phyloP scores from a whole-genome alignment of 805 yeast genomes.

The Teunomyces lycoperdinae region DNA sequence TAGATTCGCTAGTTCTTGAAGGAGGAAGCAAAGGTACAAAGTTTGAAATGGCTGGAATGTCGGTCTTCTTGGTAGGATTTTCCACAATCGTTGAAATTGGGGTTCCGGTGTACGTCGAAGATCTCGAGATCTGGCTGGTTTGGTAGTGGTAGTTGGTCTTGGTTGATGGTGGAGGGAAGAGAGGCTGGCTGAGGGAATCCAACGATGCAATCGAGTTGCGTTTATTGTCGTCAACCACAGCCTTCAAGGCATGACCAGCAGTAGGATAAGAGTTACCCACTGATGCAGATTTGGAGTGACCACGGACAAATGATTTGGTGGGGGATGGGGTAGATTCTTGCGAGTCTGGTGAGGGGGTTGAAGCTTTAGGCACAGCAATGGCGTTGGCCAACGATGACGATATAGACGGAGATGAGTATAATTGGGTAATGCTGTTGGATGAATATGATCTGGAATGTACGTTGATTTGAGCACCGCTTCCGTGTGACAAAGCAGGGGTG shows the following conservation, averaged over 20 bases:
- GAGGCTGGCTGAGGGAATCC: conserved; percentile 13
- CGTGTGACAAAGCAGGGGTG: conserved; percentile 24
- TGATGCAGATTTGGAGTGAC: conserved; percentile 33
- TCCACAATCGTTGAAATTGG: conserved; percentile 47
- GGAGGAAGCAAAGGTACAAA: conserved; percentile 8
- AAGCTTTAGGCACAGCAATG: conserved; percentile 33
- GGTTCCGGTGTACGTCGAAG: conserved; percentile 32
- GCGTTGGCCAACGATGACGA: conserved; percentile 56
- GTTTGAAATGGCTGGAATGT: conserved; percentile 13
- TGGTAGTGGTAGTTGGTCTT: conserved; percentile 2
- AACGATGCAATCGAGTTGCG: conserved; percentile 17
- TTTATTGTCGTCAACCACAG: conserved; percentile 64
- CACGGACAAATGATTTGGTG: conserved; percentile 18
- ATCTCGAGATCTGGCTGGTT: conserved; percentile 13
- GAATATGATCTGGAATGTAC: conserved; percentile 35
- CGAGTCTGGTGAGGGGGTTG: conserved; percentile 14
- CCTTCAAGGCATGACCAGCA: conserved; percentile 69
- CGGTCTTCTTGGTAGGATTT: conserved; percentile 31
- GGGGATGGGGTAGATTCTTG: conserved; percentile 18
- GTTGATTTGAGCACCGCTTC: conserved; percentile 9
- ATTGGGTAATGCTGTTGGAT: conserved; percentile 25
- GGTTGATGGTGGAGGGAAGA: conserved; percentile 12
- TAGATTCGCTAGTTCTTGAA: conserved; percentile 7
- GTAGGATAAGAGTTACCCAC: conserved; percentile 39
- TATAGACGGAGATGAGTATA: conserved; percentile 65